A percentile compares a stretch with the other conserved stretches of the same genome.
Evolutionary conservation across 1,284 basidiomycete species (phyloP).

Genomic region (Acaromyces ingoldii): DNA sequence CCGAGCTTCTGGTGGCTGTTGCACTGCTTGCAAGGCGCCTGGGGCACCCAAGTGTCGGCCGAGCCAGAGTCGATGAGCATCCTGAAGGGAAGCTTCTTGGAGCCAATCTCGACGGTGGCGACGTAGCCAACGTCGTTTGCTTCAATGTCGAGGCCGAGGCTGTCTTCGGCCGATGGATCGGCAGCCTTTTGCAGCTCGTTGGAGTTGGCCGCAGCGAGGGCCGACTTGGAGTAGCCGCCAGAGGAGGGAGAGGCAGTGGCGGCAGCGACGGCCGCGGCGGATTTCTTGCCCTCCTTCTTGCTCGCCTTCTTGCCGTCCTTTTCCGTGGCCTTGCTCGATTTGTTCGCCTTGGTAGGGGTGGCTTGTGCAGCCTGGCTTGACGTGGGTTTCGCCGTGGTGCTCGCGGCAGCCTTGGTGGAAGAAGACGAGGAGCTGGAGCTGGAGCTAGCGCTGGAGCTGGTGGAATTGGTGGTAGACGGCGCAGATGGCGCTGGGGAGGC

Average conservation of each 20-base stretch:
- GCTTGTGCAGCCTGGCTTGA: no score
- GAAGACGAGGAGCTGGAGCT: not conserved
- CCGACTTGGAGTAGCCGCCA: slow-evolving; percentile 14
- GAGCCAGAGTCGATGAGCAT: slow-evolving; percentile 74
- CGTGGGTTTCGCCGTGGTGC: not conserved
- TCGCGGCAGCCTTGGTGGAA: not conserved
- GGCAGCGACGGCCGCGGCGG: no score
- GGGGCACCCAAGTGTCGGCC: slow-evolving; percentile 67
- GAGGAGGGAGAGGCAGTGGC: no score
- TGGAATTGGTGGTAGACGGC: not conserved
- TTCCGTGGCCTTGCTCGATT: not conserved
- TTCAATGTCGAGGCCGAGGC: slow-evolving; percentile 71
- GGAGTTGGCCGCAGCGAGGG: slow-evolving; percentile 16
- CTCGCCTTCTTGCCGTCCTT: not conserved
- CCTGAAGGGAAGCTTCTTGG: slow-evolving; percentile 66
- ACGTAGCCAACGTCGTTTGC: slow-evolving; percentile 62
- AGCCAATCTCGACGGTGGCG: slow-evolving; percentile 70
- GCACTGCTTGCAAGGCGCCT: slow-evolving; percentile 28
- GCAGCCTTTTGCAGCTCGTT: slow-evolving; percentile 24
- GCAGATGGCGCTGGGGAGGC: not conserved
- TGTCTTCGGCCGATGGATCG: slow-evolving; percentile 57
- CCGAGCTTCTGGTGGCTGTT: slow-evolving; percentile 64
- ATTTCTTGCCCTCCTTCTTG: no score
- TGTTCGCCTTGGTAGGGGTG: not conserved
- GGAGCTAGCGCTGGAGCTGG: not conserved